Percentiles rank a stretch among this genome's conserved stretches.
Evolutionary conservation across 306 rosid species (phyloP).

Genomic region (Parietaria judaica): DNA sequence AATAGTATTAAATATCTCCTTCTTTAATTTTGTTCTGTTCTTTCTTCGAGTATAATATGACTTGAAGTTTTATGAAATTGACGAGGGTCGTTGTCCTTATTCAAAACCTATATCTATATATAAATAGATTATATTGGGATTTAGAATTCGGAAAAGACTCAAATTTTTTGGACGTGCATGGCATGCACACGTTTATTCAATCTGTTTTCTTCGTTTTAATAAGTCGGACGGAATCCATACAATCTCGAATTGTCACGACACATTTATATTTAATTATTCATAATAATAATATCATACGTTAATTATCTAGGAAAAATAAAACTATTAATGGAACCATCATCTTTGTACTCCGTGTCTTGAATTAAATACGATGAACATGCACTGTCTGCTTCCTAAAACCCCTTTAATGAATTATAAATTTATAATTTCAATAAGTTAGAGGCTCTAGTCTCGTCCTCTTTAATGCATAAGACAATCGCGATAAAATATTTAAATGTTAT

Average conservation of each 20-base stretch:
- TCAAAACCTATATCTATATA: background rate
- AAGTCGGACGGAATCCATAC: background rate
- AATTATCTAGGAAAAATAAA: too few species aligned
- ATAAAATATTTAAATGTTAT: too few species aligned
- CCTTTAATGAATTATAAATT: background rate
- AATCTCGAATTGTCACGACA: slow-evolving; percentile 1
- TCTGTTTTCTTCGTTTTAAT: too few species aligned
- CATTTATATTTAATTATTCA: too few species aligned
- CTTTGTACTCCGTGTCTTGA: slow-evolving; percentile 12
- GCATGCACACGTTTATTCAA: slow-evolving; percentile 9
- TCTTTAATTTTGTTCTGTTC: slow-evolving; percentile 2
- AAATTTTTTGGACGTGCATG: slow-evolving; percentile 27
- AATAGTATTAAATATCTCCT: background rate
- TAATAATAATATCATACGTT: too few species aligned
- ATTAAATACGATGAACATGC: background rate
- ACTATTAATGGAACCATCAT: background rate
- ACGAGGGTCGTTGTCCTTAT: slow-evolving; percentile 26
- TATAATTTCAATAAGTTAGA: too few species aligned
- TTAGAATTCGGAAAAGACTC: slow-evolving; percentile 12
- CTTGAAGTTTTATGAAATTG: slow-evolving; percentile 20
- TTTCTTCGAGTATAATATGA: slow-evolving; percentile 3
- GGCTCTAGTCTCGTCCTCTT: too few species aligned
- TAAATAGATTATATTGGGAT: background rate
- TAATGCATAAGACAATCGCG: too few species aligned
- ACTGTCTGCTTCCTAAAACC: background rate